phyloP scores from a whole-genome alignment of 306 rosid genomes.

The Cicer yamashitae region DNA sequence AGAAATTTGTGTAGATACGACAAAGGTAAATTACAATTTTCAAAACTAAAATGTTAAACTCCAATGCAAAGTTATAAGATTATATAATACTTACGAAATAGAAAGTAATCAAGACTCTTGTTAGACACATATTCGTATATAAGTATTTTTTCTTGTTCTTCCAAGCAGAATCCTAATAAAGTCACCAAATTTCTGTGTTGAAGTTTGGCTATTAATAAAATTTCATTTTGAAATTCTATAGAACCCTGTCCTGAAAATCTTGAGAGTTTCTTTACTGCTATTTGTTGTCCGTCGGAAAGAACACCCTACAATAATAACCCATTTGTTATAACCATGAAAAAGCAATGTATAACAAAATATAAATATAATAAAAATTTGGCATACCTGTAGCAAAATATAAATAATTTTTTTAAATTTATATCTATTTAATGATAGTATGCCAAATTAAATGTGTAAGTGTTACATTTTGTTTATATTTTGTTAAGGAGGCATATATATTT shows the following conservation, averaged over 20 bases:
- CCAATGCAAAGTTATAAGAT: background rate
- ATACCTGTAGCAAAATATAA: no score
- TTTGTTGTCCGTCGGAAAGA: conserved; percentile 30
- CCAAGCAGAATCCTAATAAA: conserved; percentile 51
- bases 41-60: background rate
- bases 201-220: conserved; percentile 45
- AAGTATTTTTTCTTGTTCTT: conserved; percentile 43
- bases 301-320: conserved; percentile 28
- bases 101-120: conserved; percentile 47
- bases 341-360: no score
- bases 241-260: conserved; percentile 40
- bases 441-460: no score
- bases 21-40: background rate
- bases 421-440: no score
- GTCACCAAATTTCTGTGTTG: conserved; percentile 49
- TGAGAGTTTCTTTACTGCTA: conserved; percentile 49
- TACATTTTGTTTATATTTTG: no score
- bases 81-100: conserved; percentile 36
- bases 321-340: background rate
- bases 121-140: conserved; percentile 49
- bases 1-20: background rate
- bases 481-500: no score
- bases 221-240: conserved; percentile 45
- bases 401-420: no score
- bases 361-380: no score